These are phyloP conservation scores for Penicillium riverlandense DNA, from an alignment of 495 filamentous ascomycete genomes.

Conservation along the genomic window DNA sequence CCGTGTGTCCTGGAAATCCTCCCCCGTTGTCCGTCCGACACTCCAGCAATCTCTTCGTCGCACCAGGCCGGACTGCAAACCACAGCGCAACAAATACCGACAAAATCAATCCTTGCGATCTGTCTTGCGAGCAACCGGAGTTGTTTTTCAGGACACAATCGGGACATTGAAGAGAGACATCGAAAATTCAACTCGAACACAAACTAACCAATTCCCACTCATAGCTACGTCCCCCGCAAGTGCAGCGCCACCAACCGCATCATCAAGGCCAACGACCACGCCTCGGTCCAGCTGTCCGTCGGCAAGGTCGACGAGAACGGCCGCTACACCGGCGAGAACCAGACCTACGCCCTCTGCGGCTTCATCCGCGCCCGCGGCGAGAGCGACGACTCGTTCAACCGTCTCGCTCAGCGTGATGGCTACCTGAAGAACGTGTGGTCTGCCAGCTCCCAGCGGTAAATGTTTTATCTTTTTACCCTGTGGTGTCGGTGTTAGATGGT, in stretches of 20 bases:
- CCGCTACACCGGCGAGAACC: slow-evolving; percentile 93
- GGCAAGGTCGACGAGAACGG: slow-evolving; percentile 95
- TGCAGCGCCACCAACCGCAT: slow-evolving; percentile 93
- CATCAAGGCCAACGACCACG: slow-evolving; percentile 99
- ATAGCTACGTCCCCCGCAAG: slow-evolving; percentile 97
- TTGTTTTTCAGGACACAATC: slow-evolving; percentile 1
- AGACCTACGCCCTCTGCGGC: slow-evolving; percentile 93
- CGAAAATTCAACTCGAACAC: slow-evolving; percentile 4
- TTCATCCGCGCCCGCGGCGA: slow-evolving; percentile 98
- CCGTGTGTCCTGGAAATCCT: too few relatives aligned
- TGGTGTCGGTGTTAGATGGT: slow-evolving; percentile 22
- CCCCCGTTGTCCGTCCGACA: too few relatives aligned
- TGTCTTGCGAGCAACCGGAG: slow-evolving; percentile 4
- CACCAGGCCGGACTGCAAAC: too few relatives aligned
- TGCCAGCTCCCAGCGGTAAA: slow-evolving; percentile 61
- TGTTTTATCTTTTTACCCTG: slow-evolving; percentile 9
- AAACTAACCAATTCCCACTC: slow-evolving; percentile 14
- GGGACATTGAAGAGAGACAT: neutral
- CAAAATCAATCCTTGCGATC: neutral
- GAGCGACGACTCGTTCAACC: slow-evolving; percentile 93
- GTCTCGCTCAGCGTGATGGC: slow-evolving; percentile 90
- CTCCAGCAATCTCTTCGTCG: too few relatives aligned
- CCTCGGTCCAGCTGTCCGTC: slow-evolving; percentile 81
- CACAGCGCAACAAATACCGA: too few relatives aligned
- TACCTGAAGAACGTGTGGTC: slow-evolving; percentile 96